Evolutionary conservation across 2,329 filamentous ascomycete genomes (phyloP), one percentile per base, ranked within the genome.

Genomic region (Biscogniauxia marginata): DNA sequence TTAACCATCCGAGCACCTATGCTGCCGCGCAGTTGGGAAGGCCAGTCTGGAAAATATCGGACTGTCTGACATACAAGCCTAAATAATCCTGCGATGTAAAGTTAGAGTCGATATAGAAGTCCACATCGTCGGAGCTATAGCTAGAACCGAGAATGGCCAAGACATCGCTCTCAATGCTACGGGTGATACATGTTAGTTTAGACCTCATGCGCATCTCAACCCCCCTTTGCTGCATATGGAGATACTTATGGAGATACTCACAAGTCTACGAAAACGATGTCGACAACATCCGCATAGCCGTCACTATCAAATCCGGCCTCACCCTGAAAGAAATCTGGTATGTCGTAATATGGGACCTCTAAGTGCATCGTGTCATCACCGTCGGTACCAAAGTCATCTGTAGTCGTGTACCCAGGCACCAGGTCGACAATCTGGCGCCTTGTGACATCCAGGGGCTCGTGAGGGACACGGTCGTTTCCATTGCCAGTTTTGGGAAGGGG

Each of bases 341-440:
- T 73, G 1, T 63, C 46, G 69, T 79, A 82, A 54, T 72, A 65
- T 1, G 80, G 75, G 46, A 84, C 80, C 7, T 54, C 51, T 3
- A 73, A 71, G 68, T 85, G 82, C 5, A 74, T 63, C 0, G 82
- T 85, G 58, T 85, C 83, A 62, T 85, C 83, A 16, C 81, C 80
- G 49, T 78, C 82, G 3, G 68, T 74, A 50, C 82, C 83, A 61
- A 83, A 84, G 64, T 84, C 83, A 59, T 85, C 83, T 2, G 65
- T 75, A 0, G 83, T 85, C 3, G 74, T 77, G 67, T 84, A 84
- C 3, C 82, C 83, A 0, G 80, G 74, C 0, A 74, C 74, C 7
- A 77, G 63, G 5, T 73, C 70, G 8, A 68, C 61, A 54, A 80
- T 75, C 43, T 82, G 80, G n/a, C 80, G 79, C n/a, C 79, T 73